These are phyloP conservation scores for Boechera retrofracta DNA, from an alignment of 345 rosid species.

Conservation along the genomic window DNA sequence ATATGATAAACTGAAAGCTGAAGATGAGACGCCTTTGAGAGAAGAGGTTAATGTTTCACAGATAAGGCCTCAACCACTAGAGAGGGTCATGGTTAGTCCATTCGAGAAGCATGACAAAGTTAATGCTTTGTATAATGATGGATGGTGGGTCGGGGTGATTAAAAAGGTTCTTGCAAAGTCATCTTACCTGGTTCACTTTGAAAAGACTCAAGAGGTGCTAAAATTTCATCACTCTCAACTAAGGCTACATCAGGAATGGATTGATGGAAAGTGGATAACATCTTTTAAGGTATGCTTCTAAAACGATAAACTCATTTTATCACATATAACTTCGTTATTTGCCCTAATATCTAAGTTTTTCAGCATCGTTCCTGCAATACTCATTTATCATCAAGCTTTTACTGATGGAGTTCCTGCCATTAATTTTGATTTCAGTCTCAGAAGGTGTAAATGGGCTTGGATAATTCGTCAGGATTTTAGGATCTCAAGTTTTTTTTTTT, in stretches of 20 bases:
- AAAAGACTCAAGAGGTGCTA: conserved; percentile 55
- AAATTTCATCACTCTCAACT: conserved; percentile 63
- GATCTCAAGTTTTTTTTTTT: conserved; percentile 19
- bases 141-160: conserved; percentile 88
- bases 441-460: conserved; percentile 25
- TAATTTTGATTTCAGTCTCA: conserved; percentile 27
- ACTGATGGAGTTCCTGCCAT: conserved; percentile 29
- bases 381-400: conserved; percentile 22
- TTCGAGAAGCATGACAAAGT: conserved; percentile 72
- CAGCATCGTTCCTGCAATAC: not conserved
- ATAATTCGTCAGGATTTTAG: conserved; percentile 12
- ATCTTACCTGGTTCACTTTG: conserved; percentile 61
- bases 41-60: conserved; percentile 59
- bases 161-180: conserved; percentile 55
- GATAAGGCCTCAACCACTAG: conserved; percentile 79
- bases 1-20: conserved; percentile 66
- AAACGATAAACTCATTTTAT: conserved; percentile 3
- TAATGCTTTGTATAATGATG: conserved; percentile 79
- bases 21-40: conserved; percentile 66
- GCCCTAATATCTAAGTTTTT: not conserved
- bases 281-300: conserved; percentile 52
- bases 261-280: conserved; percentile 65
- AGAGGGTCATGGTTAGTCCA: conserved; percentile 34
- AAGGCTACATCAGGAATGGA: conserved; percentile 83
- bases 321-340: conserved; percentile 2